A percentile compares a stretch with the other conserved stretches of the same genome.
phyloP scores from a whole-genome alignment of 352 stramenopile species.

The Blastocystis hominis region DNA sequence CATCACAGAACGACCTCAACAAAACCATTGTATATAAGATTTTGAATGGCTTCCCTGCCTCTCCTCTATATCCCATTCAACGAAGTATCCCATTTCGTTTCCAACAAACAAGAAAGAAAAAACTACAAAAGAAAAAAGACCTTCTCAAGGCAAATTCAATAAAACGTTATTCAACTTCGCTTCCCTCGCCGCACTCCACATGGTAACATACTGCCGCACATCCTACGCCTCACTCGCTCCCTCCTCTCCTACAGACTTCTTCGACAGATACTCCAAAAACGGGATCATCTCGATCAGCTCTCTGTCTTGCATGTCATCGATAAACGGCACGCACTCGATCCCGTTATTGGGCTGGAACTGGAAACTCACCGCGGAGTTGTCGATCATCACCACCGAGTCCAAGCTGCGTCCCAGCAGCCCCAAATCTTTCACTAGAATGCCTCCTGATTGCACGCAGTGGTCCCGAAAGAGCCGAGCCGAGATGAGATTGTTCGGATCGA shows the following conservation, averaged over 20 bases:
- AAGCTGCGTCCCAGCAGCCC: constrained; percentile 82
- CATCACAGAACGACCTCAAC: not conserved
- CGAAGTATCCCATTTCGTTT: not conserved
- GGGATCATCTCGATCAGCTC: constrained; percentile 67
- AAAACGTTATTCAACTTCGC: not conserved
- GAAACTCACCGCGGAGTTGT: constrained; percentile 95
- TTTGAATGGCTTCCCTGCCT: not conserved
- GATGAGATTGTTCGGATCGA: constrained; percentile 80
- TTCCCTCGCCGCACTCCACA: not conserved
- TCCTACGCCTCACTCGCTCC: not conserved
- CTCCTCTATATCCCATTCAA: not conserved
- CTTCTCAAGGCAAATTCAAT: not conserved
- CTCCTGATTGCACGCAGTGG: constrained; percentile 86
- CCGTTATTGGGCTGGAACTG: constrained; percentile 89
- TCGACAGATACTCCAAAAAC: constrained; percentile 60
- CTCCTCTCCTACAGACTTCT: not conserved
- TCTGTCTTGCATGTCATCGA: constrained; percentile 75
- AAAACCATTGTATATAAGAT: not conserved
- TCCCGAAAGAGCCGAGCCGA: constrained; percentile 79
- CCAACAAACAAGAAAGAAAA: not conserved
- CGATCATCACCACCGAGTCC: constrained; percentile 88
- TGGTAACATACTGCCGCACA: constrained; percentile 25
- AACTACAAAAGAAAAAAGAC: not conserved
- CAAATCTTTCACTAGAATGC: constrained; percentile 93
- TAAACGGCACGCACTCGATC: constrained; percentile 74